Evolutionary conservation across 2,329 filamentous ascomycete species (phyloP), one percentile per base, ranked within the genome.

Genomic region (Ophiocordyceps sinensis): DNA sequence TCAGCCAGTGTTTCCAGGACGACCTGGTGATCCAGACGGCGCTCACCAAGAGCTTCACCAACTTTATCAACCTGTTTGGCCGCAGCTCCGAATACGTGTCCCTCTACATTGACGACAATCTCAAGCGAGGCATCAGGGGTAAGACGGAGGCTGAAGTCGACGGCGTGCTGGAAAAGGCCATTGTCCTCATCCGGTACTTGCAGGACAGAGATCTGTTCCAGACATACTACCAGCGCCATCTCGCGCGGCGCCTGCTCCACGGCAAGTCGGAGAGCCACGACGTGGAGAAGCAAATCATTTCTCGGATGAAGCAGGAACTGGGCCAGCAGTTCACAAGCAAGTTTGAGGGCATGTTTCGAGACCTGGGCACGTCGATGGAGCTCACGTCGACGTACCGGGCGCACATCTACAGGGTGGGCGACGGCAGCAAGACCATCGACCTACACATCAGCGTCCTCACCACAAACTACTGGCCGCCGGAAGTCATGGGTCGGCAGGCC

Each of bases 341-440:
- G 57, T 77, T 98, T 36, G 91, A 98, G 56, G 84, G 87, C 48
- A 96, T 98, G 87, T 95, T 98, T 67, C 88, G 87, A 62, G 91
- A 98, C 54, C 88, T 96, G 75, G 77, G 81, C 14, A 78, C 88
- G 12, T 95, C 88, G 0, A 78, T 82, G 41, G 89, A 94, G 48
- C 71, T 95, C 23, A 86, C 84, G 0, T 64, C 77, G 12, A 77
- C 74, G 42, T 96, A 93, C 64, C 82, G 80, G 48, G 71, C 74
- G 14, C 76, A 89, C 47, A 77, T 77, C 37, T 60, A 64, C 28
- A 63, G 60, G 28, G 60, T 75, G 11, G 59, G 73, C 57, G 59
- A 77, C 58, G 57, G 62, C 15, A 53, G 45, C 23, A 60, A 55
- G 48, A 54, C 76, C 28, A 76, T 89, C 26, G 91, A 96, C 37